Evolutionary conservation across 1,284 basidiomycete species (phyloP).

Genomic region (Tilletia horrida): DNA sequence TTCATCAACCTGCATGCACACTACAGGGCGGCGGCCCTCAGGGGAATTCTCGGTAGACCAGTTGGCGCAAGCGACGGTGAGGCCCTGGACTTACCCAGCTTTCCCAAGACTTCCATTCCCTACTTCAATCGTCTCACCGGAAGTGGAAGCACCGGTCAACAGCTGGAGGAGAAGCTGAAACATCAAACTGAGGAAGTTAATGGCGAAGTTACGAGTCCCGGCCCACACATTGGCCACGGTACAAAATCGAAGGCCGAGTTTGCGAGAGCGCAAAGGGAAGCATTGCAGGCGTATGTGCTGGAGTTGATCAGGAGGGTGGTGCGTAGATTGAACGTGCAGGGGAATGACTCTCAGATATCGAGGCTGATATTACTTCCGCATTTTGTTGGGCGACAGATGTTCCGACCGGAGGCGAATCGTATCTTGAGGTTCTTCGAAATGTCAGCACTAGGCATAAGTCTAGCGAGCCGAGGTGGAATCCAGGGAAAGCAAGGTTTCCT

Average conservation of each 20-base stretch:
- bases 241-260: slow-evolving; percentile 64
- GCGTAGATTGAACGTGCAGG: neutral
- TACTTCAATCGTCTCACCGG: slow-evolving; percentile 70
- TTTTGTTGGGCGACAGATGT: slow-evolving; percentile 68
- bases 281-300: slow-evolving; percentile 83
- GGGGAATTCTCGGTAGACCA: slow-evolving; percentile 42
- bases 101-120: slow-evolving; percentile 78
- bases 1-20: slow-evolving; percentile 87
- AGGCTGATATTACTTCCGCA: neutral
- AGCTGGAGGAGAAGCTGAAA: slow-evolving; percentile 55
- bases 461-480: slow-evolving; percentile 76
- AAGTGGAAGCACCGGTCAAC: slow-evolving; percentile 19
- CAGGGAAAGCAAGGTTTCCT: slow-evolving; percentile 82
- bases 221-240: slow-evolving; percentile 29
- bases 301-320: slow-evolving; percentile 64
- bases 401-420: slow-evolving; percentile 87
- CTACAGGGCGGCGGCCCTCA: slow-evolving; percentile 70
- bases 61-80: slow-evolving; percentile 33
- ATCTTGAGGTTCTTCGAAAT: slow-evolving; percentile 92
- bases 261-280: slow-evolving; percentile 72
- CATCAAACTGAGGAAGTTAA: neutral
- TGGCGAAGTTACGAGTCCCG: slow-evolving; percentile 48
- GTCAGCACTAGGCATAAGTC: slow-evolving; percentile 77
- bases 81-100: slow-evolving; percentile 77
- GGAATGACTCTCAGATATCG: too few species aligned